Percentiles rank a stretch among this genome's conserved stretches.
phyloP scores from a whole-genome alignment of 176 grass and related monocot species.

The Areca catechu region DNA sequence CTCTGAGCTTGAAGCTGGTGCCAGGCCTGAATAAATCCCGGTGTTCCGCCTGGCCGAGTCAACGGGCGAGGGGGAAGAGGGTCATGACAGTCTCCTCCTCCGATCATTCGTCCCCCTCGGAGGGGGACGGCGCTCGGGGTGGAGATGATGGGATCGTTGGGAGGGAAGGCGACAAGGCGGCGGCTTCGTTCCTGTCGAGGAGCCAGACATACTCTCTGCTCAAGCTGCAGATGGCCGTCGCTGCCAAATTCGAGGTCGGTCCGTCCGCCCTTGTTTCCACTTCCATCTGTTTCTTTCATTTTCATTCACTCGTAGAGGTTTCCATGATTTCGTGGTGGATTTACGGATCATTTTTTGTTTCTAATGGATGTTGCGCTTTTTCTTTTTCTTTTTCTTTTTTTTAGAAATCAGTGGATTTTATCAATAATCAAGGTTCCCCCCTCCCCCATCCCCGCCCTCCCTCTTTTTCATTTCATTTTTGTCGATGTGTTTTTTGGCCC shows the following conservation, averaged over 20 bases:
- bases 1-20: conserved; percentile 4
- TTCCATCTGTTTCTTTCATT: background rate
- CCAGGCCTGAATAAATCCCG: background rate
- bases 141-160: background rate
- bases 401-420: no score
- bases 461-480: no score
- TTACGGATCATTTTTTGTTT: background rate
- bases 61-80: background rate
- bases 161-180: background rate
- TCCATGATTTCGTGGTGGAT: background rate
- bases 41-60: no score
- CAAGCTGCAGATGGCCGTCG: conserved; percentile 7
- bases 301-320: background rate
- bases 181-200: conserved; percentile 8
- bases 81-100: background rate
- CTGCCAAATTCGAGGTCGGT: conserved; percentile 11
- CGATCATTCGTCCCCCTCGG: background rate
- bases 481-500: no score
- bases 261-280: background rate
- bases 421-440: no score
- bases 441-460: no score
- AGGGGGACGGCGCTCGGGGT: background rate
- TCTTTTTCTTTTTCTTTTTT: no score
- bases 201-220: conserved; percentile 11
- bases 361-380: no score